phyloP scores from a whole-genome alignment of 306 rosid species.

The Vigna mungo region DNA sequence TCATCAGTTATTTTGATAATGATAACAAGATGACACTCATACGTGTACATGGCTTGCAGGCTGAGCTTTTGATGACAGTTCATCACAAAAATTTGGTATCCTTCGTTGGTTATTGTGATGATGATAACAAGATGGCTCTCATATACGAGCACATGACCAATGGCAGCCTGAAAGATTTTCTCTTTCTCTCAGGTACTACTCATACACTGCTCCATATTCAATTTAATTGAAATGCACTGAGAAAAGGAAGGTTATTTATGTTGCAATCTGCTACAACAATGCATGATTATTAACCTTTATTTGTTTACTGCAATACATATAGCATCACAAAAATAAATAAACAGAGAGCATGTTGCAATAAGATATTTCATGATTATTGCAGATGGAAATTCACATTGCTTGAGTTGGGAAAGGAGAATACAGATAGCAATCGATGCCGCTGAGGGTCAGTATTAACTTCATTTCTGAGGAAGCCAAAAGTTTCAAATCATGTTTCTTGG shows the following conservation, averaged over 20 bases:
- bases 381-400: constrained; percentile 51
- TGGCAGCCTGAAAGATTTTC: constrained; percentile 63
- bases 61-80: constrained; percentile 75
- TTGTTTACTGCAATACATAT: constrained; percentile 11
- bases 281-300: background rate
- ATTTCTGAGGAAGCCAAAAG: background rate
- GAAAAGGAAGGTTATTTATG: background rate
- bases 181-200: constrained; percentile 58
- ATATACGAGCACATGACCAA: constrained; percentile 70
- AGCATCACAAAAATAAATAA: constrained; percentile 13
- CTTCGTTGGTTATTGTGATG: constrained; percentile 71
- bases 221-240: background rate
- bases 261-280: background rate
- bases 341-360: constrained; percentile 34
- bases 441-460: constrained; percentile 54
- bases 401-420: constrained; percentile 69
- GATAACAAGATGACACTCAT: constrained; percentile 65
- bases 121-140: constrained; percentile 67
- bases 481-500: background rate
- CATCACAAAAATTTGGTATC: constrained; percentile 77
- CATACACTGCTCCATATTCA: background rate
- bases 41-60: constrained; percentile 53
- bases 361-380: constrained; percentile 47
- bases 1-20: constrained; percentile 65
- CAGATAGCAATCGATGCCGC: constrained; percentile 76